Percentiles rank a stretch among this genome's conserved stretches.
These are phyloP conservation scores for Eucalyptus decipiens DNA, from an alignment of 345 rosid species.

Conservation along the genomic window DNA sequence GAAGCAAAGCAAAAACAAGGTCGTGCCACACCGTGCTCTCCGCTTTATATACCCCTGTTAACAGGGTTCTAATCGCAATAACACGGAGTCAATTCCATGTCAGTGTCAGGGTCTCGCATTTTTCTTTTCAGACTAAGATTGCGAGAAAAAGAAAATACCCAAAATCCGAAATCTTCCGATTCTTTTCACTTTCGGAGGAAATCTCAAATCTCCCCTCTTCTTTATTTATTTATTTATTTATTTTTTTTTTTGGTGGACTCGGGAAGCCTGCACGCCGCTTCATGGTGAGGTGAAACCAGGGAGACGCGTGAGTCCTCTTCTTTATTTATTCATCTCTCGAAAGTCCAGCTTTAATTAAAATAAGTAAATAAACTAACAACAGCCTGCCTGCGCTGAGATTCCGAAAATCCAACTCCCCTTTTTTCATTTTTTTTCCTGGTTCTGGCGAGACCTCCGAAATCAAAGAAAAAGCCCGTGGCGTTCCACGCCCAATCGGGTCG, in stretches of 20 bases:
- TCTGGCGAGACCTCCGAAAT: slow-evolving; percentile 21
- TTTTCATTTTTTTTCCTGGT: background rate
- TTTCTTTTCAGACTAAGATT: slow-evolving; percentile 1
- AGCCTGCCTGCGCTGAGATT: slow-evolving; percentile 15
- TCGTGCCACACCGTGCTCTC: background rate
- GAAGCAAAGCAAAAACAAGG: background rate
- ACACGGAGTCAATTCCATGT: background rate
- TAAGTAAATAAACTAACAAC: background rate
- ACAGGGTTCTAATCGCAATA: background rate
- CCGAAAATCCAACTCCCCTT: slow-evolving; percentile 25
- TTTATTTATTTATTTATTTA: background rate
- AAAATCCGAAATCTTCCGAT: slow-evolving; percentile 52
- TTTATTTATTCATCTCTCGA: background rate
- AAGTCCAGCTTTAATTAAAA: background rate
- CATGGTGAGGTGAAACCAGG: too few species aligned
- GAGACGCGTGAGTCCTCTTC: too few species aligned
- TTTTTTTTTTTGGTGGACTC: too few species aligned
- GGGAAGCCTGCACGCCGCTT: too few species aligned
- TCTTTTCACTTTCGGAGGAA: slow-evolving; percentile 5
- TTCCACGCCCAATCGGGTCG: background rate
- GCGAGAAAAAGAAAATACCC: background rate
- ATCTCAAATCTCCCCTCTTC: slow-evolving; percentile 18
- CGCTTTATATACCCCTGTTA: background rate
- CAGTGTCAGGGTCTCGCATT: background rate
- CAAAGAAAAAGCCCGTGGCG: background rate